These are phyloP conservation scores for Umbilicaria muhlenbergii DNA, from an alignment of 495 filamentous ascomycete species.

Conservation along the genomic window DNA sequence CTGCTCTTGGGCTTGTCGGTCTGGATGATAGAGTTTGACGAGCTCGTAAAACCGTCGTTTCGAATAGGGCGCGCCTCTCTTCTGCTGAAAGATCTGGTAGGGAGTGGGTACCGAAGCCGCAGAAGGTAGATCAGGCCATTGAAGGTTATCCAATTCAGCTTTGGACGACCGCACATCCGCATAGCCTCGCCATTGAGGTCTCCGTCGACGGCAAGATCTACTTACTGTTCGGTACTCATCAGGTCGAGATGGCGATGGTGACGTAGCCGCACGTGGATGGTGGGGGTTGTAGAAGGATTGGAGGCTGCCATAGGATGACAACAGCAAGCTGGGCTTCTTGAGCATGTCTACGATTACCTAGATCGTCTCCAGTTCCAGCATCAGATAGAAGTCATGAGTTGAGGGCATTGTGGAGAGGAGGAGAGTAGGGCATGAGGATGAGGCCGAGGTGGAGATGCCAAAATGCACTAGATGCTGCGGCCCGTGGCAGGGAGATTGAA, in stretches of 20 bases:
- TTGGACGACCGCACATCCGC: background rate
- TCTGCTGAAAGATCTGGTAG: conserved; percentile 71
- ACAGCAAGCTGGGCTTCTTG: conserved; percentile 6
- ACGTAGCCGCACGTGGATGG: too few relatives aligned
- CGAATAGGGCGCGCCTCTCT: conserved; percentile 50
- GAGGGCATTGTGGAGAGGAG: too few relatives aligned
- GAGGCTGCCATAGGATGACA: conserved; percentile 3
- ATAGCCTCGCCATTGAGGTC: background rate
- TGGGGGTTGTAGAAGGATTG: conserved; percentile 4
- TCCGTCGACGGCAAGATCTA: background rate
- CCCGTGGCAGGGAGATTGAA: too few relatives aligned
- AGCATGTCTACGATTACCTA: conserved; percentile 1
- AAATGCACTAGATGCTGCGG: too few relatives aligned
- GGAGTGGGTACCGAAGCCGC: conserved; percentile 49
- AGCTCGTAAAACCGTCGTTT: conserved; percentile 77
- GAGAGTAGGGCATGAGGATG: too few relatives aligned
- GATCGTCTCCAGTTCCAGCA: too few relatives aligned
- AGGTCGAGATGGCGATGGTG: too few relatives aligned
- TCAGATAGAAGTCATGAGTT: too few relatives aligned
- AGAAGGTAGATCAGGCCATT: conserved; percentile 19
- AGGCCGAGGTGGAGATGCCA: too few relatives aligned
- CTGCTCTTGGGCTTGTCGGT: conserved; percentile 41
- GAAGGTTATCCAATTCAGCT: background rate
- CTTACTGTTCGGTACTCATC: too few relatives aligned
- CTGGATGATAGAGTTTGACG: conserved; percentile 92